Percentiles rank a stretch among this genome's conserved stretches.
Conservation (phyloP, 352 stramenopile genomes). For the Globisporangium nagaii region DNA sequence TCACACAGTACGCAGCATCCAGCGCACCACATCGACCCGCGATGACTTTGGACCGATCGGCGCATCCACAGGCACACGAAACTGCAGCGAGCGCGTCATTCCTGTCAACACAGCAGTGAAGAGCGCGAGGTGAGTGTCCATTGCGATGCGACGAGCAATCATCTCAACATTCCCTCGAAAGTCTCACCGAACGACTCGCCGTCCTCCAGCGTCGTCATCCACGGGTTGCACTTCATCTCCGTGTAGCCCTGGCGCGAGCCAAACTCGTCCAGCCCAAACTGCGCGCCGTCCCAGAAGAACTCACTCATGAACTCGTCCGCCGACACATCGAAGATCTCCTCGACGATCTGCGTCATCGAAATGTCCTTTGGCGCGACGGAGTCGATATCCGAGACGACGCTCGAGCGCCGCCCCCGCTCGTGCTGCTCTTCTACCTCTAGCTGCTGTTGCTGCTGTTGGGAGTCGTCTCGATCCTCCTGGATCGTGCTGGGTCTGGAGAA, state of each 20-base stretch:
- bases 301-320: slow-evolving; percentile 62
- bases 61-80: slow-evolving; percentile 69
- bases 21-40: slow-evolving; percentile 63
- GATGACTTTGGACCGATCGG: slow-evolving; percentile 81
- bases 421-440: not conserved
- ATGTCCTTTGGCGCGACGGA: slow-evolving; percentile 60
- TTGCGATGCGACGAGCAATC: not conserved
- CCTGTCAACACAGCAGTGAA: slow-evolving; percentile 16
- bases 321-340: slow-evolving; percentile 56
- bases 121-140: not conserved
- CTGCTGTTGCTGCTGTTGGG: not conserved
- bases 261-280: slow-evolving; percentile 69
- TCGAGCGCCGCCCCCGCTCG: slow-evolving; percentile 16
- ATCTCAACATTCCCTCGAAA: too few species aligned
- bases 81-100: slow-evolving; percentile 62
- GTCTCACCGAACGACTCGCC: slow-evolving; percentile 29
- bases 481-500: not conserved
- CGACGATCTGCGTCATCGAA: slow-evolving; percentile 64
- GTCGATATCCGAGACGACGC: slow-evolving; percentile 60
- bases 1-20: not conserved
- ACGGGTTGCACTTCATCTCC: slow-evolving; percentile 70
- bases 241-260: slow-evolving; percentile 51
- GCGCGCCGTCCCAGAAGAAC: slow-evolving; percentile 62
- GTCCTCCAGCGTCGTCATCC: slow-evolving; percentile 43
- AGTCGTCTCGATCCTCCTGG: not conserved